phyloP scores from a whole-genome alignment of 2,329 filamentous ascomycete genomes.

The Huntiella abstrusa region DNA sequence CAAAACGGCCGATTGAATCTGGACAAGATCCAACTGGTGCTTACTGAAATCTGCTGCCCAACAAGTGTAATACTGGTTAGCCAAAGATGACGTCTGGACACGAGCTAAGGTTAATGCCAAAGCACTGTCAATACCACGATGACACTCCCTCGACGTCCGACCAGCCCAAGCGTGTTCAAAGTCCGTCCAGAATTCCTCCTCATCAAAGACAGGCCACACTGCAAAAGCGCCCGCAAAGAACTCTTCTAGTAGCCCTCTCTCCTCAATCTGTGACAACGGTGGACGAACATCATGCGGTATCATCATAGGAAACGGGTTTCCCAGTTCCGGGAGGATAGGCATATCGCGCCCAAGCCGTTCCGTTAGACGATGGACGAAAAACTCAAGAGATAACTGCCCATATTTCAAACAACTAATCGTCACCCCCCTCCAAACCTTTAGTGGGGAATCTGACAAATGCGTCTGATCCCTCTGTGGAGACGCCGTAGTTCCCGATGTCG shows the following conservation, averaged over 20 bases:
- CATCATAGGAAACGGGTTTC: neutral
- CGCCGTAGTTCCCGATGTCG: neutral
- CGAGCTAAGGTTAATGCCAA: constrained; percentile 2
- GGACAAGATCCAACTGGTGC: constrained; percentile 1
- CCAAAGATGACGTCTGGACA: neutral
- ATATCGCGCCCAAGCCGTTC: constrained; percentile 1
- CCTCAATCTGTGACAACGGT: neutral
- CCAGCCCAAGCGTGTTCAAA: neutral
- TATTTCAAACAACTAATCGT: constrained; percentile 7
- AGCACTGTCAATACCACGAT: constrained; percentile 1
- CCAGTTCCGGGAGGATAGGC: neutral
- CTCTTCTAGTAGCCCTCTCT: neutral
- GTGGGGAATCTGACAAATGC: constrained; percentile 1
- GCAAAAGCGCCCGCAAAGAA: constrained; percentile 2
- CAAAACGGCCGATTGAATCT: constrained; percentile 8
- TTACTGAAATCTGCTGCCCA: constrained; percentile 3
- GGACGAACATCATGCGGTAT: no score
- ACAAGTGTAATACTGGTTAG: neutral
- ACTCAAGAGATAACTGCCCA: constrained; percentile 7
- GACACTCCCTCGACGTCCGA: neutral
- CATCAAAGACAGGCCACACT: constrained; percentile 4
- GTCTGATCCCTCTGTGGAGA: neutral
- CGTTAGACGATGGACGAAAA: constrained; percentile 5
- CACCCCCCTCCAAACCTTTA: constrained; percentile 8
- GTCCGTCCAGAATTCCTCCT: neutral